A percentile compares a stretch with the other conserved stretches of the same genome.
Conservation (phyloP, 805 yeast genomes). For the Spathaspora sp. region DNA sequence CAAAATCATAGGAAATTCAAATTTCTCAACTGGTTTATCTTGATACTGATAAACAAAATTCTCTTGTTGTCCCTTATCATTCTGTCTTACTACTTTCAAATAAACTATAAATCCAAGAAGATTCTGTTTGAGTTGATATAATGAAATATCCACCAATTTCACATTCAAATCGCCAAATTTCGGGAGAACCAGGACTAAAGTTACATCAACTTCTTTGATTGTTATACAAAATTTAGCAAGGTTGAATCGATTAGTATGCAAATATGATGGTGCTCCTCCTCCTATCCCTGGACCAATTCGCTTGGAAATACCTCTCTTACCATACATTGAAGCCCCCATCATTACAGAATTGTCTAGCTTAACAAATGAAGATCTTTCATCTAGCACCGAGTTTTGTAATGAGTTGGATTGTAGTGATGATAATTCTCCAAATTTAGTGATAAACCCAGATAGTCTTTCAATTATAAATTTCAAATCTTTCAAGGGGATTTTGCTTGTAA, state of each 20-base stretch:
- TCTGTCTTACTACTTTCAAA: slow-evolving; percentile 14
- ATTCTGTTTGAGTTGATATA: slow-evolving; percentile 18
- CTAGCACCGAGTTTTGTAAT: slow-evolving; percentile 2
- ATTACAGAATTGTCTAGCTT: slow-evolving; percentile 2
- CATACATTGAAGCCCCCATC: background rate
- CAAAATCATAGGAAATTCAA: slow-evolving; percentile 20
- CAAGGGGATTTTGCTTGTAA: slow-evolving; percentile 10
- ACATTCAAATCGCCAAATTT: slow-evolving; percentile 24
- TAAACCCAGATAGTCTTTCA: slow-evolving; percentile 8
- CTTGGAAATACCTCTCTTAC: background rate
- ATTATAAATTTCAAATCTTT: slow-evolving; percentile 8
- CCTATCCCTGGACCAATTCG: slow-evolving; percentile 2
- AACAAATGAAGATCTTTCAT: background rate
- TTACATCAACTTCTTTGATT: slow-evolving; percentile 16
- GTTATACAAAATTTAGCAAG: slow-evolving; percentile 33
- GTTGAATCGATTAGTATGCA: slow-evolving; percentile 24
- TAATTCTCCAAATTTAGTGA: slow-evolving; percentile 3
- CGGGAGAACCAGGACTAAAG: slow-evolving; percentile 14
- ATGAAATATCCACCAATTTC: slow-evolving; percentile 10
- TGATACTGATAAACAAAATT: slow-evolving; percentile 21
- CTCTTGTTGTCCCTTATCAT: slow-evolving; percentile 7
- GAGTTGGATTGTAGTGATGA: slow-evolving; percentile 6
- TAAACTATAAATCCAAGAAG: slow-evolving; percentile 19
- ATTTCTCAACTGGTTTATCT: slow-evolving; percentile 6
- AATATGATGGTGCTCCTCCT: background rate